Conservation (phyloP, 1,284 basidiomycete genomes). For the Tausonia pullulans region DNA sequence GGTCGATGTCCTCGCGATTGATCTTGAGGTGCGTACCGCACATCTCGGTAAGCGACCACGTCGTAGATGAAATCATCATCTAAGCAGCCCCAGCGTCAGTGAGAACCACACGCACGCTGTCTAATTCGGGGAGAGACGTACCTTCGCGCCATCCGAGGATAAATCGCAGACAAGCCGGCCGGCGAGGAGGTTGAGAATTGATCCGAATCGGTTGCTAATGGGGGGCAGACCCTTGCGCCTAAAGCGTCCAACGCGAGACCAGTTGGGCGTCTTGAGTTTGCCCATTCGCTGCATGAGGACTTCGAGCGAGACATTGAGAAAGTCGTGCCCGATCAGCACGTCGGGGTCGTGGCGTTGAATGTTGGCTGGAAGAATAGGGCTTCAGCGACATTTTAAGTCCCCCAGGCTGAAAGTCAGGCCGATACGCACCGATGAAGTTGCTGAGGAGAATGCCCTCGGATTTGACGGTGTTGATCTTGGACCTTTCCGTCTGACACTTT, state of each 20-base stretch:
- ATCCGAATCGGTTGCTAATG: slow-evolving; percentile 67
- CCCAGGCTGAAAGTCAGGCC: background rate
- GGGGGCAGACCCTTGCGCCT: slow-evolving; percentile 67
- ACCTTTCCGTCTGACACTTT: slow-evolving; percentile 51
- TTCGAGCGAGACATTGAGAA: slow-evolving; percentile 83
- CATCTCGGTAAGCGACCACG: slow-evolving; percentile 98
- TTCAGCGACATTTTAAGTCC: background rate
- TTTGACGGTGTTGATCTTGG: slow-evolving; percentile 61
- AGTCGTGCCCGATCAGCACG: slow-evolving; percentile 88
- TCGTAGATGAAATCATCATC: slow-evolving; percentile 89
- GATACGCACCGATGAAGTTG: slow-evolving; percentile 54
- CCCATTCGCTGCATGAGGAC: slow-evolving; percentile 84
- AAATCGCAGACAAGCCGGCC: slow-evolving; percentile 87
- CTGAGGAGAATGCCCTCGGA: slow-evolving; percentile 67
- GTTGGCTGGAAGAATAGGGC: slow-evolving; percentile 44
- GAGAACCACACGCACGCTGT: background rate
- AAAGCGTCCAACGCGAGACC: slow-evolving; percentile 90
- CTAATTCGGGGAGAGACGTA: slow-evolving; percentile 29
- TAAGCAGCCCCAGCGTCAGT: background rate
- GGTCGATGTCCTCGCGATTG: slow-evolving; percentile 83
- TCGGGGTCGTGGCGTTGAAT: slow-evolving; percentile 86
- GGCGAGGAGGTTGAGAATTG: slow-evolving; percentile 69
- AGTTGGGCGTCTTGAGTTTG: slow-evolving; percentile 80
- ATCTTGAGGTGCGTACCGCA: slow-evolving; percentile 77
- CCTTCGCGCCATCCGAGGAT: slow-evolving; percentile 87